These are phyloP conservation scores for Trichoderma atrobrunneum DNA, from an alignment of 2,329 filamentous ascomycete species.

Conservation along the genomic window DNA sequence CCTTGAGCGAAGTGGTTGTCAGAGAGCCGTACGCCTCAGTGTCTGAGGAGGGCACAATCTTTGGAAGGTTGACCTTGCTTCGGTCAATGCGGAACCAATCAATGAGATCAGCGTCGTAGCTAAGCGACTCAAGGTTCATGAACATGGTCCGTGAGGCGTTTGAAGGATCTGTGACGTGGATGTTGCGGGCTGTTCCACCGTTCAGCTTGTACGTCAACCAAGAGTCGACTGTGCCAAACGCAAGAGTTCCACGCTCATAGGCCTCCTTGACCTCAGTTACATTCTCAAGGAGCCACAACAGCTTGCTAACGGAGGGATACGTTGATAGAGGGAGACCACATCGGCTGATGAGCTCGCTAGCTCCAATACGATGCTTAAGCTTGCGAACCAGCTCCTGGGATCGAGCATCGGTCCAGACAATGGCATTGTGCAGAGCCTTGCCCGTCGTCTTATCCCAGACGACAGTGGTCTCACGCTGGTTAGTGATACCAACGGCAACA, in stretches of 20 bases:
- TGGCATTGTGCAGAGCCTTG: constrained; percentile 74
- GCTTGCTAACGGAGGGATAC: constrained; percentile 75
- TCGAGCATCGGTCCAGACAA: constrained; percentile 83
- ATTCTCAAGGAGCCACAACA: constrained; percentile 74
- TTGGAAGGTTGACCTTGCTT: constrained; percentile 68
- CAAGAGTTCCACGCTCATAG: constrained; percentile 68
- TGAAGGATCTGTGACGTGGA: constrained; percentile 74
- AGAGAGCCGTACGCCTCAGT: constrained; percentile 65
- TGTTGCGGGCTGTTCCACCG: constrained; percentile 61
- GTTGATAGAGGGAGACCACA: constrained; percentile 79
- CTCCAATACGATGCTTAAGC: constrained; percentile 63
- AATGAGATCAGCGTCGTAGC: constrained; percentile 71
- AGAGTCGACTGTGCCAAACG: constrained; percentile 77
- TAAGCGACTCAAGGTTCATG: constrained; percentile 72
- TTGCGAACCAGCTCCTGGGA: constrained; percentile 69
- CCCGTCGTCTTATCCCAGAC: constrained; percentile 78
- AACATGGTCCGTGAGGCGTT: constrained; percentile 89
- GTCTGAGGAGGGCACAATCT: constrained; percentile 73
- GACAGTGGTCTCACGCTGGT: constrained; percentile 78
- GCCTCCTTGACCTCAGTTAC: constrained; percentile 63
- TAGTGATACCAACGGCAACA: constrained; percentile 75
- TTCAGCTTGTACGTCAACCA: constrained; percentile 81
- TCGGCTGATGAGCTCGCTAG: constrained; percentile 63
- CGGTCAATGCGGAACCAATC: constrained; percentile 72
- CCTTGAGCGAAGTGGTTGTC: constrained; percentile 59